A percentile compares a stretch with the other conserved stretches of the same genome.
phyloP scores from a whole-genome alignment of 306 rosid species.

The Glycine tomentella region DNA sequence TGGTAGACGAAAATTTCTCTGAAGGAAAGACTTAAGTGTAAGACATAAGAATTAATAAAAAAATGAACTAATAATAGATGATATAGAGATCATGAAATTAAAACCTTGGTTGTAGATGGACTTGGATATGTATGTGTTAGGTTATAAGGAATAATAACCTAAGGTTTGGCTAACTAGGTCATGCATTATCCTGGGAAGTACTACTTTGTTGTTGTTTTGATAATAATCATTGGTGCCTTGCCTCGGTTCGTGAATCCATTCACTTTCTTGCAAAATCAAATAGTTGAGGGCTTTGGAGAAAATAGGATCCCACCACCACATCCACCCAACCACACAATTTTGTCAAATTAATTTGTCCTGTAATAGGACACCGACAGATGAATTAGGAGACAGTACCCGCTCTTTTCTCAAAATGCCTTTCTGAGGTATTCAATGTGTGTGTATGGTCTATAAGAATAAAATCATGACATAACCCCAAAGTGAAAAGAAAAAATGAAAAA shows the following conservation, averaged over 20 bases:
- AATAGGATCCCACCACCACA: conserved; percentile 44
- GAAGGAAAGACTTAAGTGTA: neutral
- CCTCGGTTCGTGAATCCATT: conserved; percentile 13
- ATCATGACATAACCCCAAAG: conserved; percentile 2
- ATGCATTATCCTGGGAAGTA: conserved; percentile 22
- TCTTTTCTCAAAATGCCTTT: conserved; percentile 48
- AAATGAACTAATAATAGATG: neutral
- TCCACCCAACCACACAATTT: conserved; percentile 38
- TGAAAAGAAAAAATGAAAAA: neutral
- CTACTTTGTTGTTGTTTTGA: conserved; percentile 1
- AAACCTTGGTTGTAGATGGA: neutral
- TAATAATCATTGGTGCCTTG: conserved; percentile 35
- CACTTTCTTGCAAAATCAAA: conserved; percentile 38
- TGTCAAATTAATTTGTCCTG: conserved; percentile 51
- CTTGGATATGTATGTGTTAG: neutral
- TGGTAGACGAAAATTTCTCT: neutral
- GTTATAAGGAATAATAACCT: neutral
- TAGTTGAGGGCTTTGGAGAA: conserved; percentile 36
- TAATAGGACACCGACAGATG: conserved; percentile 50
- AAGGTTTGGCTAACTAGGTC: neutral
- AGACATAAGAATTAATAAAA: neutral
- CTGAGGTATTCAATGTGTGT: conserved; percentile 25
- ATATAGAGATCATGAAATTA: neutral
- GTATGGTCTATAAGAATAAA: conserved; percentile 25
- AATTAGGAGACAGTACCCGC: conserved; percentile 48